These are phyloP conservation scores for Arachis stenosperma DNA, from an alignment of 306 rosid species.

Conservation along the genomic window DNA sequence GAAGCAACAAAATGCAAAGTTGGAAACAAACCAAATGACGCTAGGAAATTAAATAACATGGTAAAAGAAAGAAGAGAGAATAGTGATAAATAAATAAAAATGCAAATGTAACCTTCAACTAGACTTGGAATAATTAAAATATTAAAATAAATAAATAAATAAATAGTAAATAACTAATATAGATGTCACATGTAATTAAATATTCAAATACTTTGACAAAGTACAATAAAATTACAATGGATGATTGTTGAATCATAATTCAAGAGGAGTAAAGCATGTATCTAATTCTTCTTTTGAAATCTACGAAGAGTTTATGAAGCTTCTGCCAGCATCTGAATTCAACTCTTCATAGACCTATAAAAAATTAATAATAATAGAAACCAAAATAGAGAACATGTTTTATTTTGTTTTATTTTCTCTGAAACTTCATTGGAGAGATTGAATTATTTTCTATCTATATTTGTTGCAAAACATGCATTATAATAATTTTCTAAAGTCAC, in stretches of 20 bases:
- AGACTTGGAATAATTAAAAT: no score
- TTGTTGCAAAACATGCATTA: background rate
- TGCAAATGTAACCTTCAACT: no score
- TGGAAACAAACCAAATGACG: no score
- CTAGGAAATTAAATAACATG: no score
- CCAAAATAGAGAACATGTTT: background rate
- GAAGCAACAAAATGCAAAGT: no score
- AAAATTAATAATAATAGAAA: background rate
- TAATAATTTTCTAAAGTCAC: background rate
- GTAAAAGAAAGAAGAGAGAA: no score
- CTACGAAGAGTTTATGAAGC: slow-evolving; percentile 53
- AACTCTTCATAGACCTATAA: slow-evolving; percentile 70
- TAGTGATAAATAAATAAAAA: no score
- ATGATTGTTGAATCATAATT: slow-evolving; percentile 26
- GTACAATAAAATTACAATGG: slow-evolving; percentile 40
- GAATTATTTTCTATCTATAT: background rate
- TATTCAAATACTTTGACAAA: slow-evolving; percentile 34
- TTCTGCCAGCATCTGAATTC: slow-evolving; percentile 66
- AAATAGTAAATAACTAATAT: no score
- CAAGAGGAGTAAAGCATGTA: slow-evolving; percentile 30
- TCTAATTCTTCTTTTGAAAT: slow-evolving; percentile 31
- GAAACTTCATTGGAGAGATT: no score
- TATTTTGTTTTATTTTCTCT: background rate
- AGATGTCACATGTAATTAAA: background rate
- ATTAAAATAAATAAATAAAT: no score